These are phyloP conservation scores for Malassezia arunalokei DNA, from an alignment of 1,284 basidiomycete genomes.

Conservation along the genomic window DNA sequence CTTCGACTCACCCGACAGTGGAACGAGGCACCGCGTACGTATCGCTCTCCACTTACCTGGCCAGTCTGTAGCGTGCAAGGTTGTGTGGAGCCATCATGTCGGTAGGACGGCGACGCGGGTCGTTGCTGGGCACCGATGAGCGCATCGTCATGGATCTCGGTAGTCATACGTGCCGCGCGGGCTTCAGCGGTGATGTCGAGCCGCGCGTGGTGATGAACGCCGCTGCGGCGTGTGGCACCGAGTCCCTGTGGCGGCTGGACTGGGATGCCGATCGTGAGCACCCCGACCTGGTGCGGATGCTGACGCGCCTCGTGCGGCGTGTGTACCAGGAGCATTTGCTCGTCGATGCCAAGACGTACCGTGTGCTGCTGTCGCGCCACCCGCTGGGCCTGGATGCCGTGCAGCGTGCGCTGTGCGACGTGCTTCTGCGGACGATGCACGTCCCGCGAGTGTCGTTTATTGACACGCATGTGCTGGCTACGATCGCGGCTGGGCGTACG, in stretches of 20 bases:
- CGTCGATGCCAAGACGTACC: slow-evolving; percentile 81
- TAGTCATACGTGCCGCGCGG: slow-evolving; percentile 30
- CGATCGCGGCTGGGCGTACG: slow-evolving; percentile 72
- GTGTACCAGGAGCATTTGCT: slow-evolving; percentile 54
- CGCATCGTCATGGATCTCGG: slow-evolving; percentile 38
- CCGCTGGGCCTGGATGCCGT: slow-evolving; percentile 71
- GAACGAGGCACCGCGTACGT: slow-evolving; percentile 21
- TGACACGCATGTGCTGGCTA: slow-evolving; percentile 62
- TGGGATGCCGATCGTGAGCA: slow-evolving; percentile 19
- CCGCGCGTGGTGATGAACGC: slow-evolving; percentile 32
- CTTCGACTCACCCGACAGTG: slow-evolving; percentile 8
- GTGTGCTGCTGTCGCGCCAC: slow-evolving; percentile 81
- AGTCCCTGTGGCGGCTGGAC: slow-evolving; percentile 36
- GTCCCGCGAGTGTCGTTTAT: slow-evolving; percentile 75
- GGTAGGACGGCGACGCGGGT: not conserved
- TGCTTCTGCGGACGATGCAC: slow-evolving; percentile 80
- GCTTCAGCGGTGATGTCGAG: slow-evolving; percentile 35
- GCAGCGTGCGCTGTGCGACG: slow-evolving; percentile 72
- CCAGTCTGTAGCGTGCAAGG: not conserved
- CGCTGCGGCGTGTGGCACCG: slow-evolving; percentile 21
- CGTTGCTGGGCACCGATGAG: slow-evolving; percentile 18
- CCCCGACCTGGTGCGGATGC: slow-evolving; percentile 20
- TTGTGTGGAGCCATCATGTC: too few species aligned
- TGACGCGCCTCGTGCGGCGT: slow-evolving; percentile 25
- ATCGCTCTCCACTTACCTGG: too few species aligned